Conservation (phyloP, 768 basidiomycete species). For the Trametes cinnabarina region DNA sequence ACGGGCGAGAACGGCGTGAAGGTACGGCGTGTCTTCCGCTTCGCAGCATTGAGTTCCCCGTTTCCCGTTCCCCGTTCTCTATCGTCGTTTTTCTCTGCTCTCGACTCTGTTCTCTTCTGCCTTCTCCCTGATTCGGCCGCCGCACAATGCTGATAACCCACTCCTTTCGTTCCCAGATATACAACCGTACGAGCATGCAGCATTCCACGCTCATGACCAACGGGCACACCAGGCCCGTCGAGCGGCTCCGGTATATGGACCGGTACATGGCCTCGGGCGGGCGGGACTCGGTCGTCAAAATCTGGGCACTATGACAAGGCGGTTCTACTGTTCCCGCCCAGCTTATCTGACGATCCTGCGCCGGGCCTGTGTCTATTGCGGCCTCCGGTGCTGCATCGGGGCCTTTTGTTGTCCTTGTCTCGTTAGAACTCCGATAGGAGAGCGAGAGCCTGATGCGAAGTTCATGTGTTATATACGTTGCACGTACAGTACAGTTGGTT, state of each 20-base stretch:
- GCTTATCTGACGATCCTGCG: background rate
- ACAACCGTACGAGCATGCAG: slow-evolving; percentile 92
- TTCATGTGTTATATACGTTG: slow-evolving; percentile 15
- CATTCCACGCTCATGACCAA: slow-evolving; percentile 83
- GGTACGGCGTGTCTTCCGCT: slow-evolving; percentile 39
- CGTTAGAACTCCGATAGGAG: background rate
- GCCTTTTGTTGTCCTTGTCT: background rate
- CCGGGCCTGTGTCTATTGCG: background rate
- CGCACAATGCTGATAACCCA: background rate
- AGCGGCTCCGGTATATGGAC: slow-evolving; percentile 93
- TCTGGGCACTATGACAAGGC: slow-evolving; percentile 81
- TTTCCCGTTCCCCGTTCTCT: no score
- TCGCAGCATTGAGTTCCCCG: no score
- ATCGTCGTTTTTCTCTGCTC: background rate
- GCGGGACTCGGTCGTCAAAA: slow-evolving; percentile 81
- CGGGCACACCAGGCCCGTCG: slow-evolving; percentile 89
- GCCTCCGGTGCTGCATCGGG: background rate
- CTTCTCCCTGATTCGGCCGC: background rate
- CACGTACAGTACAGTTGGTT: slow-evolving; percentile 17
- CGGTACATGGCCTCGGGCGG: slow-evolving; percentile 90
- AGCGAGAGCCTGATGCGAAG: slow-evolving; percentile 6
- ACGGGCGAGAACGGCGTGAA: slow-evolving; percentile 92
- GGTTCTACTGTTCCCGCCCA: background rate
- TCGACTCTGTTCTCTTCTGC: background rate
- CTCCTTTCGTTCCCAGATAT: slow-evolving; percentile 54